A percentile compares a stretch with the other conserved stretches of the same genome.
These are phyloP conservation scores for Trametes meyenii DNA, from an alignment of 768 basidiomycete species.

Conservation along the genomic window DNA sequence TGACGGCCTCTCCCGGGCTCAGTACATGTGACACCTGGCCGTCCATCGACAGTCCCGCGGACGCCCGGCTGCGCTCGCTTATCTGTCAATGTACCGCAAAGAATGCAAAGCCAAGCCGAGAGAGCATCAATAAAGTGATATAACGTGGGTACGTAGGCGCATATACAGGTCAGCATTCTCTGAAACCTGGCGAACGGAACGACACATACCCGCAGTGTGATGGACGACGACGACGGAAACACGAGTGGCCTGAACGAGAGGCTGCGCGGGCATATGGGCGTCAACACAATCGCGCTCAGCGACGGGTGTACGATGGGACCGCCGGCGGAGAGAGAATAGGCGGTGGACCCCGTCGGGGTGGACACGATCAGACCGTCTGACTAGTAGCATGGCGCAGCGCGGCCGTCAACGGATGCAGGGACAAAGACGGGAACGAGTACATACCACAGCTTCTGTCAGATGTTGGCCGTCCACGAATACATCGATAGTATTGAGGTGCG, in stretches of 20 bases:
- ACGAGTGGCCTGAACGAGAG: constrained; percentile 91
- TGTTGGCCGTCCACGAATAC: constrained; percentile 94
- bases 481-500: constrained; percentile 92
- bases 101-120: neutral
- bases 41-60: constrained; percentile 92
- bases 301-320: constrained; percentile 97
- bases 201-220: constrained; percentile 67
- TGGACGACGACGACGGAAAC: constrained; percentile 78
- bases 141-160: neutral
- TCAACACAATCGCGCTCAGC: constrained; percentile 84
- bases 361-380: constrained; percentile 94
- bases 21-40: constrained; percentile 84
- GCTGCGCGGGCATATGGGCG: constrained; percentile 95
- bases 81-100: constrained; percentile 58
- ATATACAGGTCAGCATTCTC: neutral
- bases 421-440: constrained; percentile 35
- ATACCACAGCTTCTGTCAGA: constrained; percentile 91
- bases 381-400: constrained; percentile 44
- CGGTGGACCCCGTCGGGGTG: constrained; percentile 95
- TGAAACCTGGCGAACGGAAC: neutral
- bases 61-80: constrained; percentile 80
- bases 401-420: neutral
- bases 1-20: constrained; percentile 82
- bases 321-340: constrained; percentile 93
- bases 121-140: neutral